Base-by-base conservation (phyloP, 2,329 filamentous ascomycete genomes). In the Coniochaeta sp. region DNA sequence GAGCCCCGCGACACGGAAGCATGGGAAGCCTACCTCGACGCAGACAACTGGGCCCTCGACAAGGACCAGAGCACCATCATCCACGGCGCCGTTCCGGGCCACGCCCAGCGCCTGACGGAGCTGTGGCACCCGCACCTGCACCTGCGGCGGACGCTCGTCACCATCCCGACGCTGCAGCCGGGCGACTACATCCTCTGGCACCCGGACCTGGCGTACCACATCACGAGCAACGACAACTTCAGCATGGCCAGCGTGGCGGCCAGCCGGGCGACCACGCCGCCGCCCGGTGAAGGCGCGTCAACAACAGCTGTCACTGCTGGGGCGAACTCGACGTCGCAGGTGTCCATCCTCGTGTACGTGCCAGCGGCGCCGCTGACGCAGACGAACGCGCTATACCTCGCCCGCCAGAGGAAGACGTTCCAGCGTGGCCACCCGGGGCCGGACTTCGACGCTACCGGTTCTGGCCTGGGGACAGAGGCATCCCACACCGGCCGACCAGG, bases 121-220 rank as follows among this genome's bases (percentile, higher is more conserved):
- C 70, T 73, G 10, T 81, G 78, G 78, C 78, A 81, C 58, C 78
- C 78, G 18, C 78, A 81, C 52, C 68, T 81, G 12, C 69, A 75
- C 60, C 70, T 81, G 45, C 71, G 75, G 53, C 68, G 71, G 51
- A 80, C 74, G 55, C 73, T 81, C 55, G 71, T 81, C 52, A 76
- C 77, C n/a, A 71, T 79, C 46, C 78, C 78, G 3, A 76, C 74
- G 9, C 63, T 81, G 40, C 74, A 75, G 54, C 71, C 76, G 0
- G 78, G 78, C 58, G 78, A 81, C 67, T 81, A 81, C 60, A 77
- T 81, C 54, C 65, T 81, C 57, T 81, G 78, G 78, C 78, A 81
- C 58, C 77, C 77, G 20, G 78, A 81, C 56, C 71, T 79, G 54
- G 73, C 77, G 7, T 81, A 81, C 62, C 76, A 78, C 57, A 77